phyloP scores from a whole-genome alignment of 805 yeast species.

The Wickerhamomyces bisporus region DNA sequence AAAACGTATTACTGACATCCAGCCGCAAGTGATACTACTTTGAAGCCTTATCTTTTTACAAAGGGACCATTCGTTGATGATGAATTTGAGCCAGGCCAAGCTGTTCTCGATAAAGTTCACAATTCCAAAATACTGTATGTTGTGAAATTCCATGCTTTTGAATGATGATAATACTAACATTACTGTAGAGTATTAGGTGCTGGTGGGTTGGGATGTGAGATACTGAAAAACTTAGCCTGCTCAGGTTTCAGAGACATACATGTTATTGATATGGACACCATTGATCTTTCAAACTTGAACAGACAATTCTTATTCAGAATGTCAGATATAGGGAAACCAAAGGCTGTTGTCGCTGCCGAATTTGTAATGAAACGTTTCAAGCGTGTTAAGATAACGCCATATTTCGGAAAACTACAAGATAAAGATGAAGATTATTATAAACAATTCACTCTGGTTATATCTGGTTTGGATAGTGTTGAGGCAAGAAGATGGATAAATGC shows the following conservation, averaged over 20 bases:
- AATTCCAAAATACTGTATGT: constrained; percentile 29
- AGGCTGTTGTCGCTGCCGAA: constrained; percentile 72
- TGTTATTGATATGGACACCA: constrained; percentile 87
- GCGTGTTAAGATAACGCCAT: constrained; percentile 47
- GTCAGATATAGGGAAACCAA: constrained; percentile 78
- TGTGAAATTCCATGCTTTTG: too few relatives aligned
- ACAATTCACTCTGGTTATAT: constrained; percentile 66
- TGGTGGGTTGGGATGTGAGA: constrained; percentile 93
- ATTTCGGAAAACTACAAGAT: constrained; percentile 61
- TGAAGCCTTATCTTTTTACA: constrained; percentile 19
- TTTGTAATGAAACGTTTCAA: constrained; percentile 45
- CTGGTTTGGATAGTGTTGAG: constrained; percentile 86
- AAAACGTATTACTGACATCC: neutral
- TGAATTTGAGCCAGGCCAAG: constrained; percentile 29
- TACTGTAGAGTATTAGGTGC: constrained; percentile 67
- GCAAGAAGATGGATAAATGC: constrained; percentile 89
- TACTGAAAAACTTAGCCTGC: constrained; percentile 71
- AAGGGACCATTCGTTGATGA: constrained; percentile 32
- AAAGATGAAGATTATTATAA: constrained; percentile 56
- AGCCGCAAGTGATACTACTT: constrained; percentile 13
- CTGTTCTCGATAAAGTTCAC: constrained; percentile 20
- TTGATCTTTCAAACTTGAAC: constrained; percentile 85
- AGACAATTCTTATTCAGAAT: constrained; percentile 83
- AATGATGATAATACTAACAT: too few relatives aligned
- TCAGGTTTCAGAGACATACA: constrained; percentile 75